phyloP scores from a whole-genome alignment of 2,329 filamentous ascomycete genomes.

The Arthrinium puccinioides region DNA sequence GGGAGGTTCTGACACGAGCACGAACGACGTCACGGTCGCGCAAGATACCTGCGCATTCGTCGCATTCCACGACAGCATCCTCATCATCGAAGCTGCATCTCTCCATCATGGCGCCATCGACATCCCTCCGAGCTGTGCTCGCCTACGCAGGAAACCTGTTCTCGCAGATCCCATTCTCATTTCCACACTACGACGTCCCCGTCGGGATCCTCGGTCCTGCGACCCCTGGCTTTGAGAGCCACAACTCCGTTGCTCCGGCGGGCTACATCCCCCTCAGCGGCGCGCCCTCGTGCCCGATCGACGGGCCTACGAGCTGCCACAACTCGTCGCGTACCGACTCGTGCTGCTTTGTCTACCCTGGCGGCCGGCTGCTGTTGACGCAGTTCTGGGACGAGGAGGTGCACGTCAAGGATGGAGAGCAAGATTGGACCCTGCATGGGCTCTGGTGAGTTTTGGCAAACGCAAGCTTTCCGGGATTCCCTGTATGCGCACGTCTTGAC shows the following conservation, averaged over 20 bases:
- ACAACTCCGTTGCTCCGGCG: slow-evolving; percentile 1
- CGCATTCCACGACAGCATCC: no score
- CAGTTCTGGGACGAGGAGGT: slow-evolving; percentile 36
- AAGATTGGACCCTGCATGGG: slow-evolving; percentile 38
- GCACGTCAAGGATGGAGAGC: slow-evolving; percentile 30
- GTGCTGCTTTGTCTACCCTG: slow-evolving; percentile 35
- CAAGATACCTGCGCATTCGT: no score
- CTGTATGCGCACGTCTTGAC: no score
- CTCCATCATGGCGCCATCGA: slow-evolving; percentile 15
- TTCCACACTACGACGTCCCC: slow-evolving; percentile 14
- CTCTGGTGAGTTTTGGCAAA: slow-evolving; percentile 30
- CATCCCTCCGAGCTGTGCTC: slow-evolving; percentile 23
- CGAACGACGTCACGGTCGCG: no score
- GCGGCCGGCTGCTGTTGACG: slow-evolving; percentile 32
- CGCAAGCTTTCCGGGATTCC: no score
- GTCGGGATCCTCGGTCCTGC: slow-evolving; percentile 11
- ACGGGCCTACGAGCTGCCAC: slow-evolving; percentile 33
- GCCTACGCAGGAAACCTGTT: slow-evolving; percentile 25
- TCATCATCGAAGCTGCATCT: not conserved
- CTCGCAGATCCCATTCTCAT: slow-evolving; percentile 21
- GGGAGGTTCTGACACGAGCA: no score
- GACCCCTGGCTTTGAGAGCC: slow-evolving; percentile 4
- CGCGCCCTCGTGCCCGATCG: slow-evolving; percentile 30
- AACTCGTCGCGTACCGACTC: slow-evolving; percentile 28
- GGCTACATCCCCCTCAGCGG: slow-evolving; percentile 27